Base-by-base conservation (phyloP, 257 asterid species). In the Cinchona pubescens region DNA sequence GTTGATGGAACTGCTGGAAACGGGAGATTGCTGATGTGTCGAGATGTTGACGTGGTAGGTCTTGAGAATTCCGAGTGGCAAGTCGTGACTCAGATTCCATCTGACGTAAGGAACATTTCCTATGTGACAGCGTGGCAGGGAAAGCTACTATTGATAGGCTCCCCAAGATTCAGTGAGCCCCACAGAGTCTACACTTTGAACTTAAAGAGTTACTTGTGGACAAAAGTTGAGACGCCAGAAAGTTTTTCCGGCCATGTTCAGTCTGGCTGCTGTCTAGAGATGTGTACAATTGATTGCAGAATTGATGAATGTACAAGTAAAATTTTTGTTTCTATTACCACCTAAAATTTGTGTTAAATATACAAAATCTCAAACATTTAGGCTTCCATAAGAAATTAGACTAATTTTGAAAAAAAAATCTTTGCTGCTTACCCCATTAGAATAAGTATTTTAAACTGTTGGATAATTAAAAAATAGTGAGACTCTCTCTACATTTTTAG, bases 211-310 rank as follows among this genome's bases (percentile, higher is more conserved):
- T 27, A 72, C 29, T 82, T 69, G 80, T 90, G 94, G 96, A 86
- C 88, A 18, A 71, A 66, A 69, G 83, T 88, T 37, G 86, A 79
- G 43, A 78, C 70, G 29, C 79, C 74, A n/a, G 86, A 77, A 40
- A 84, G 51, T 2, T 90, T 88, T 67, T 81, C 80, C 16, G 96
- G 96, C 27, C 91, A 90, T 76, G 92, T 90, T 79, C 93, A 86
- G 79, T 85, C 94, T 0, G 97, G 90, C 56, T 89, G 92, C 72
- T 89, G 83, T 78, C 66, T 92, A 58, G 91, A 90, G 78, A 66
- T 92, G 77, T 92, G 67, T 19, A 19, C 27, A 19, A 4, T 19
- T 53, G 27, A n/a, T 53, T 19, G 59, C 59, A 53, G 59, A 21
- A 53, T 1, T 13, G 55, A 48, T 48, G 55, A 14, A 4, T 21